Evolutionary conservation across 352 stramenopile species (phyloP), one percentile per base, ranked within the genome.

Genomic region (Globisporangium sylvaticum): DNA sequence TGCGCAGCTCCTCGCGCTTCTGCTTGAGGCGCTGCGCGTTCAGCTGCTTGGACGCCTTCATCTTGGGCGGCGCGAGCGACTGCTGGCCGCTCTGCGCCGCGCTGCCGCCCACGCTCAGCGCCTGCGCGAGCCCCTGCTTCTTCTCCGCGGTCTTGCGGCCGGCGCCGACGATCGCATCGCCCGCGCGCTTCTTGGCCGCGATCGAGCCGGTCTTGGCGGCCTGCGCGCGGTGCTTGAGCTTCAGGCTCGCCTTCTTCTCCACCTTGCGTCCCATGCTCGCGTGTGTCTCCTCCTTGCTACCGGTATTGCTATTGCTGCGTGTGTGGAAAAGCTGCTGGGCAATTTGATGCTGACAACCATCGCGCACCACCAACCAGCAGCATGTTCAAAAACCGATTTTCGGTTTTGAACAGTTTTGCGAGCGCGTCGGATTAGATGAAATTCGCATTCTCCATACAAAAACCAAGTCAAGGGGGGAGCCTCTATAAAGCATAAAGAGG

Each of bases 1-100:
- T 77, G 32, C 80, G 79, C 50, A 91, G 77, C 69, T 90, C 78
- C 44, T 91, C 75, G 67, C 83, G 83, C 68, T 91, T 89, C 39
- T 88, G 72, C 44, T 77, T 73, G 37, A 91, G 67, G 12, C 82
- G 80, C 34, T 83, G 73, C 55, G 63, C 69, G 44, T 65, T 80
- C 63, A 81, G 74, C 66, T 84, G 68, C 75, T 88, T 89, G 58
- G 68, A 58, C 37, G 66, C 64, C 31, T 63, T 75, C 18, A 72
- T 69, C 63, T 72, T 76, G 10, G 78, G 74, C 22, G 74, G 79
- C 54, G 75, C 76, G n/a, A 64, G 62, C 24, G 42, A 24, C 52
- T 67, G 56, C 27, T 68, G 65, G 46, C 15, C 44, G 44, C 15
- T n/a, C 15, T 46, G 27, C 18, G 12, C 20, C n/a, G 42, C 22